Base-by-base conservation (phyloP, 441 rosid species). In the Euphorbia schlechtendalii region DNA sequence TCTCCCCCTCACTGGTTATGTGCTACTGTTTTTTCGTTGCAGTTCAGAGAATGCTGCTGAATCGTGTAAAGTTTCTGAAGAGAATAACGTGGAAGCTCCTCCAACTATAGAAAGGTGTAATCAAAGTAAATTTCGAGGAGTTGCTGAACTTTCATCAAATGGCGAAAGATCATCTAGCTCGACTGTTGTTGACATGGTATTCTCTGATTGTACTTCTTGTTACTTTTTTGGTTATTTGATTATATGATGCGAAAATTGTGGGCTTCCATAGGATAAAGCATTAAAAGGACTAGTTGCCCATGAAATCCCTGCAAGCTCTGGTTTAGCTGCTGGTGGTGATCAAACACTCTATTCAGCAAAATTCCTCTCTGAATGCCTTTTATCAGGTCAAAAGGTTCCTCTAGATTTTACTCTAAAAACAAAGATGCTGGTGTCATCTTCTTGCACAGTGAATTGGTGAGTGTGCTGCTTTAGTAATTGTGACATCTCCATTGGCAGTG, bases 121-220 rank as follows among this genome's bases (percentile, higher is more conserved):
- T 61, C 86, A 80, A 77, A 77, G 79, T 76, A 77, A 71, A 70
- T 89, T 91, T 65, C 90, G 92, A 56, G 84, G 85, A 72, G 96
- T 91, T 71, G 77, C 92, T 59, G 88, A 91, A 78, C 90, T 94
- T 79, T 85, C 98, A 54, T 76, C 79, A 22, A 80, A 78, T 61
- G 87, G 83, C 62, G 96, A 78, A 71, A 84, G 64, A 49, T 68
- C 77, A 24, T 74, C 88, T 52, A 66, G 73, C 70, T 74, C 74
- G 69, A 62, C 78, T 62, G 69, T 74, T 64, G 80, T 86, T 56
- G 98, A 94, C 74, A 84, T 94, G 99, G 99, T 94, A 86, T 66
- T 36, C 38, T 65, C 72, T 75, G 22, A 61, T 25, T 8, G 25
- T n/a, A 51, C 18, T 69, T 65, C 32, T 48, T 46, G 56, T 68